Conservation (phyloP, 2,329 filamentous ascomycete species). For the Sclerotinia trifoliorum region DNA sequence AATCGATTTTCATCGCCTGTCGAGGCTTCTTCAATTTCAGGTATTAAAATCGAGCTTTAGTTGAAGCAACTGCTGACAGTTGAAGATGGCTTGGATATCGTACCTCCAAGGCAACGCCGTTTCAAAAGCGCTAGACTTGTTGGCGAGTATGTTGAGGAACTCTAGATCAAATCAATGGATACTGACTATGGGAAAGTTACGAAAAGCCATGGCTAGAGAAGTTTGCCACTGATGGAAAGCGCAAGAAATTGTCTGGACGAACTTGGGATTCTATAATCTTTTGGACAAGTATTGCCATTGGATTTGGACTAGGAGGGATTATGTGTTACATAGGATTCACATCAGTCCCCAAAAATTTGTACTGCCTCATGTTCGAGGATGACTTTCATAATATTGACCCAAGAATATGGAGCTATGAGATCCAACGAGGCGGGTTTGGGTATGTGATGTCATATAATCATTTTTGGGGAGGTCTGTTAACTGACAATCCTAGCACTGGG, state of each 20-base stretch:
- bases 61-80: background rate
- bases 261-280: slow-evolving; percentile 24
- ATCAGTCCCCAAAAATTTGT: slow-evolving; percentile 37
- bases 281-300: slow-evolving; percentile 18
- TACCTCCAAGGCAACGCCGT: slow-evolving; percentile 18
- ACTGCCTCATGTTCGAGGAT: slow-evolving; percentile 51
- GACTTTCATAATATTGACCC: slow-evolving; percentile 46
- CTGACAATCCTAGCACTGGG: slow-evolving; percentile 42
- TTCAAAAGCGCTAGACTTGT: slow-evolving; percentile 28
- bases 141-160: slow-evolving; percentile 22
- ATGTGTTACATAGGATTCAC: slow-evolving; percentile 24
- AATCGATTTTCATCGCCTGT: slow-evolving; percentile 11
- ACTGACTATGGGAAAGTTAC: slow-evolving; percentile 22
- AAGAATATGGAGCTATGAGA: slow-evolving; percentile 48
- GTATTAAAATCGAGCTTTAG: background rate
- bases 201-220: slow-evolving; percentile 27
- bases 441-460: background rate
- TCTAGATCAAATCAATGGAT: background rate
- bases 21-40: slow-evolving; percentile 17
- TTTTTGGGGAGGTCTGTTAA: background rate
- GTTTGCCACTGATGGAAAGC: slow-evolving; percentile 12
- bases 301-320: slow-evolving; percentile 23
- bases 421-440: slow-evolving; percentile 37
- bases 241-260: slow-evolving; percentile 23
- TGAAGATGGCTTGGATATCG: slow-evolving; percentile 8